Evolutionary conservation across 1,284 basidiomycete genomes (phyloP).

Genomic region (Ganoderma meredithae): DNA sequence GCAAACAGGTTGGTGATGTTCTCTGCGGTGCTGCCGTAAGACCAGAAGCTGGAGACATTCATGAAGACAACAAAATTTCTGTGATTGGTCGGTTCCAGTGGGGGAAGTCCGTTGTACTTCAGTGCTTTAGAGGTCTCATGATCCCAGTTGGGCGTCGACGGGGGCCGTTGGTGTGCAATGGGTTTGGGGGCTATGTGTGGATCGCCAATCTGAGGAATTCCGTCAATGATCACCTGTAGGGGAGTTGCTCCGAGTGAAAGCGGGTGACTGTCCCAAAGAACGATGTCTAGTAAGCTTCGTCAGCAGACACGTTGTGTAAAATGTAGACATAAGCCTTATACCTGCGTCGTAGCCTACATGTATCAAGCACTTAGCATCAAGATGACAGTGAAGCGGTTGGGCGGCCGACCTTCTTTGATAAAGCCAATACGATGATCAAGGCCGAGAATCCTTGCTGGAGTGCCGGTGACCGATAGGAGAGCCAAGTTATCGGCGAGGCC

Average conservation of each 20-base stretch:
- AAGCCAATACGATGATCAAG: conserved; percentile 73
- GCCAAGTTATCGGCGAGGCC: conserved; percentile 54
- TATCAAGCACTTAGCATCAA: neutral
- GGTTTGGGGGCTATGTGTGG: conserved; percentile 57
- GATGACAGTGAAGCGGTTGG: neutral
- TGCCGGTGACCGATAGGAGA: conserved; percentile 67
- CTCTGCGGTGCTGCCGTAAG: conserved; percentile 11
- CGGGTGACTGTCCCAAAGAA: conserved; percentile 91
- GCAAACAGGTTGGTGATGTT: conserved; percentile 34
- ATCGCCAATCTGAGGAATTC: conserved; percentile 61
- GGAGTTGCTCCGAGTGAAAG: conserved; percentile 77
- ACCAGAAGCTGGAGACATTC: conserved; percentile 60
- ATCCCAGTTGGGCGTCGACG: conserved; percentile 69
- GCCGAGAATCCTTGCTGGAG: conserved; percentile 68
- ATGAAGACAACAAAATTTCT: conserved; percentile 58
- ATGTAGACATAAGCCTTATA: conserved; percentile 15
- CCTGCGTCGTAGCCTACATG: conserved; percentile 45
- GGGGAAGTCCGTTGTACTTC: conserved; percentile 70
- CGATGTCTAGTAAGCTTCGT: conserved; percentile 64
- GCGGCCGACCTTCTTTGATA: conserved; percentile 52
- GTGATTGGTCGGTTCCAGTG: conserved; percentile 52
- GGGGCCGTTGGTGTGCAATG: conserved; percentile 54
- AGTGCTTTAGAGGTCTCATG: conserved; percentile 62
- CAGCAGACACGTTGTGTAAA: neutral
- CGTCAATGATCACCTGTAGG: conserved; percentile 75